Base-by-base conservation (phyloP, 2,329 filamentous ascomycete species). In the Diaporthe amygdali region DNA sequence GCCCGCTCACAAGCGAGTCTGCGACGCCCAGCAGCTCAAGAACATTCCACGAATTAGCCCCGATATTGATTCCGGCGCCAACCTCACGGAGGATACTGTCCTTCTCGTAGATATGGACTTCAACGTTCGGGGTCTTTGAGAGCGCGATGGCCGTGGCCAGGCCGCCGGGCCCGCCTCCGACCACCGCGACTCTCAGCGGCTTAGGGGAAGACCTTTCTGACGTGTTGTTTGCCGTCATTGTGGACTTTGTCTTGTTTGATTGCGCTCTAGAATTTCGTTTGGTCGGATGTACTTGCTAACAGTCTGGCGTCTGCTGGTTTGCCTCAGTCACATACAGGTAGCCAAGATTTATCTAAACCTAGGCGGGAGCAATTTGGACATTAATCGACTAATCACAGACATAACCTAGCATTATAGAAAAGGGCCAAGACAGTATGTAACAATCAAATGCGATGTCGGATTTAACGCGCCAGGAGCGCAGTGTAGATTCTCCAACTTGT, bases 21-120 rank as follows among this genome's bases (percentile, higher is more conserved):
- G 80, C 76, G 14, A 77, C 78, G 2, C 78, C 80, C 10, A 79
- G 76, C 55, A 75, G 74, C 71, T 79, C 77, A 6, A 82, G 75
- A 69, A 82, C 74, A 14, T 77, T 77, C 81, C 80, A 82, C 1
- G 80, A 82, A 49, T 81, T 76, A 1, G 71, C 75, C 51, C 81
- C 80, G 6, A 82, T 68, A 34, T 77, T 81, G 61, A 82, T 81
- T n/a, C 81, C 81, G 5, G 79, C 80, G 8, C 81, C 80, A 0
- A 79, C 80, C 66, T 82, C 81, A 25, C 80, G 81, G 68, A 82
- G 79, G 32, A 78, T 74, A 6, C 76, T 66, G 56, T 81, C 81
- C 74, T 81, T 81, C 69, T 82, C 80, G 68, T 81, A 82, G 5
- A 82, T 63, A 4, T 74, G 76, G 75, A 78, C 81, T 20, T 79